Evolutionary conservation across 2,329 filamentous ascomycete species (phyloP).

Genomic region (Ophiostoma tasmaniense): DNA sequence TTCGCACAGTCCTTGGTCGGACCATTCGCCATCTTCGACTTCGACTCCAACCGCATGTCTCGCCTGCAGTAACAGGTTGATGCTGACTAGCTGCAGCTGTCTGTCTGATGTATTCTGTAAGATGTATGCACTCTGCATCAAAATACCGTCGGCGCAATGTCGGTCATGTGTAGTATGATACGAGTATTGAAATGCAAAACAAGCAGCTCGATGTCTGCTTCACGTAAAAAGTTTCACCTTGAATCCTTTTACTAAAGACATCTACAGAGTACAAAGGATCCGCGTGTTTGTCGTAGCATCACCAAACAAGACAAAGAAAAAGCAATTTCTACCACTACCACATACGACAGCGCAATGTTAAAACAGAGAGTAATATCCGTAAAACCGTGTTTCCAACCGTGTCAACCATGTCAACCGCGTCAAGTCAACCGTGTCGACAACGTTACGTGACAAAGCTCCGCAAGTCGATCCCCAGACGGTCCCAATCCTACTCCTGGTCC

Average conservation of each 20-base stretch:
- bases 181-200: not conserved
- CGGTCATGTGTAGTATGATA: not conserved
- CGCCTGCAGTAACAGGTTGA: not conserved
- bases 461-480: not conserved
- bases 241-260: no score
- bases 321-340: not conserved
- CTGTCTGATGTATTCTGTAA: not conserved
- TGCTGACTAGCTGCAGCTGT: not conserved
- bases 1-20: not conserved
- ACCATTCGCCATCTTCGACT: not conserved
- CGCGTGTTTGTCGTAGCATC: not conserved
- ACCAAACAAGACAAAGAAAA: not conserved
- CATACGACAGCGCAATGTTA: not conserved
- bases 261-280: not conserved
- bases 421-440: not conserved
- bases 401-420: not conserved
- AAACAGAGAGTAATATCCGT: not conserved
- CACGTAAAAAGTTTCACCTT: not conserved
- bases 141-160: not conserved
- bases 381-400: not conserved
- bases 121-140: not conserved
- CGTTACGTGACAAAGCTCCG: slow-evolving; percentile 1
- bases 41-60: not conserved
- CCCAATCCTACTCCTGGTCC: not conserved
- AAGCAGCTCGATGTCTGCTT: not conserved